Evolutionary conservation across 163 green algal species (phyloP), one percentile per base, ranked within the genome.

Genomic region (Chlorella variabilis): DNA sequence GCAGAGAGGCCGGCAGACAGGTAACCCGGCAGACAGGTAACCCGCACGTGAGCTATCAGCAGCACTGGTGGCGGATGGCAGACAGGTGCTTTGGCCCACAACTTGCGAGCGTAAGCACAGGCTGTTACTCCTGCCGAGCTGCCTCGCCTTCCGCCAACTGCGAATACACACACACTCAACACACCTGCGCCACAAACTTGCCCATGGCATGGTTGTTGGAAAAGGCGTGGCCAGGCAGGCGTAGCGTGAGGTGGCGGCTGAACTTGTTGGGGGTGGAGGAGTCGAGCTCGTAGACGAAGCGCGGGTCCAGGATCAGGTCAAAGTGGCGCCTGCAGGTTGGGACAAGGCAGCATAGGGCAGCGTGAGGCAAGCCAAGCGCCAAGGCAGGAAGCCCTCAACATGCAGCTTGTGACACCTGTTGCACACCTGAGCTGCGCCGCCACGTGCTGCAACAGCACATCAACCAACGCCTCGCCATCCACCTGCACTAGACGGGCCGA

Each of bases 271-370:
- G 23, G 2, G 91, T 92, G 66, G 87, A 93, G 54, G 89, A 94
- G 69, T 95, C 91, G 17, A 97, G 86, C 85, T 97, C 93, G 61
- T 93, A 67, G n/a, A 96, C 82, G 39, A 84, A 91, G 58, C 84
- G 45, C 20, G 34, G 69, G 39, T 83, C 59, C 13, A 85, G n/a
- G 31, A 34, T 31, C 54, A 89, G 45, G 18, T 61, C 58, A 71
- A 79, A 86, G 42, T 78, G 70, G 25, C 54, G 63, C 59, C 85
- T 89, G 85, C 69, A 45, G 1, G 1, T 18, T 21, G 34, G 15
- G 18, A 63, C 54, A n/a, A 27, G 2, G 29, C 9, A 25, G 31
- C 66, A 59, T 17, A 25, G 21, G 31, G 68, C 2, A 27, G 42
- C 23, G 48, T 51, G 13, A 62, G 68, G 18, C 4, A 6, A 23